phyloP scores from a whole-genome alignment of 2,329 filamentous ascomycete species.

The Fusarium humuli region DNA sequence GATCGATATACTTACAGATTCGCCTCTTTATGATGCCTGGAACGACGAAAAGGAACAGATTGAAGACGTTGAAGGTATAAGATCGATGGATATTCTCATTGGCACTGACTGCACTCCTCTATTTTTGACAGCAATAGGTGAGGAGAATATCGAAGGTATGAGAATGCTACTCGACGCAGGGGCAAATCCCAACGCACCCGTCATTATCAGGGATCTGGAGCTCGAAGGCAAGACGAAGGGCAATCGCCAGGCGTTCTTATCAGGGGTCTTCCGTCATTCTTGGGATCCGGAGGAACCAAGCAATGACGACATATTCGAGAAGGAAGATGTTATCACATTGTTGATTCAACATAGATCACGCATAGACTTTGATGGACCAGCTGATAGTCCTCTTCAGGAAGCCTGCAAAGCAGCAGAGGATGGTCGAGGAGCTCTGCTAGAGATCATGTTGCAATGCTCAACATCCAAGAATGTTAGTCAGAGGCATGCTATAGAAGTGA shows the following conservation, averaged over 20 bases:
- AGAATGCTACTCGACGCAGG: constrained; percentile 7
- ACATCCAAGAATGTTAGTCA: constrained; percentile 3
- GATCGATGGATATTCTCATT: not conserved
- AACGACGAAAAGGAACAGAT: not conserved
- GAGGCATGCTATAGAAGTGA: not conserved
- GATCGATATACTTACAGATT: constrained; percentile 5
- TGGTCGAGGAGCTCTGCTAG: not conserved
- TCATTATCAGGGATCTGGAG: not conserved
- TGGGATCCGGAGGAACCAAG: not conserved
- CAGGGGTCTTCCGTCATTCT: constrained; percentile 3
- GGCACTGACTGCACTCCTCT: constrained; percentile 21
- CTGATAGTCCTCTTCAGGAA: constrained; percentile 6
- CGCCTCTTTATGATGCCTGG: not conserved
- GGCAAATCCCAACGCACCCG: not conserved
- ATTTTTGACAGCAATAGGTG: constrained; percentile 5
- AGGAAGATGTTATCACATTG: too few species aligned
- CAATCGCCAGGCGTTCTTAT: constrained; percentile 11
- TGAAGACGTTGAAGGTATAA: not conserved
- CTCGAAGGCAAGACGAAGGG: not conserved
- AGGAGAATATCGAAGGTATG: constrained; percentile 2
- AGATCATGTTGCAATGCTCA: constrained; percentile 3
- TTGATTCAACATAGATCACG: not conserved
- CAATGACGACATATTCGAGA: not conserved
- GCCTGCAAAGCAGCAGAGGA: constrained; percentile 6
- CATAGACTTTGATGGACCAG: not conserved